phyloP scores from a whole-genome alignment of 2,329 filamentous ascomycete genomes.

The Talaromyces atroroseus region DNA sequence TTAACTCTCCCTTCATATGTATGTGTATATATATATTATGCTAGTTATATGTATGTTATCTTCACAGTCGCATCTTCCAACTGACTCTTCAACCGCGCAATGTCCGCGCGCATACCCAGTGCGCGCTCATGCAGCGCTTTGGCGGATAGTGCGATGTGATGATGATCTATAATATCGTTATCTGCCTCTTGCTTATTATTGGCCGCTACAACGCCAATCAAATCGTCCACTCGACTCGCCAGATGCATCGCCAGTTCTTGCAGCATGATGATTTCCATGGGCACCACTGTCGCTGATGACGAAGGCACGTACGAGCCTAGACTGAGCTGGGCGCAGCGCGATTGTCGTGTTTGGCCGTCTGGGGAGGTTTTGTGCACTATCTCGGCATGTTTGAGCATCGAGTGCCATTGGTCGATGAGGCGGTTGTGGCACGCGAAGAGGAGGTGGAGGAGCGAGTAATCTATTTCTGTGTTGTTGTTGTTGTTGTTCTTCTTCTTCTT shows the following conservation, averaged over 20 bases:
- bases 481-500: neutral
- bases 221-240: neutral
- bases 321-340: conserved; percentile 7
- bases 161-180: neutral
- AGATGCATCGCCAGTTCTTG: conserved; percentile 10
- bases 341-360: neutral
- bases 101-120: neutral
- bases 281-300: conserved; percentile 6
- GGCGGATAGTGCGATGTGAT: neutral
- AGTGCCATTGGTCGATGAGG: conserved; percentile 8
- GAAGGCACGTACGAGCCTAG: conserved; percentile 11
- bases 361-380: neutral
- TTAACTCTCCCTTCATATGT: no score
- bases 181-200: neutral
- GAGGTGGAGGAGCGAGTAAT: conserved; percentile 3
- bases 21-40: neutral
- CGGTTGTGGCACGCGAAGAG: conserved; percentile 10
- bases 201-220: neutral
- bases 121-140: conserved; percentile 3
- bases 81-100: neutral
- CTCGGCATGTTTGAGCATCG: conserved; percentile 3
- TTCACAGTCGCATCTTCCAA: neutral
- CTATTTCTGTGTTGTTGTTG: neutral
- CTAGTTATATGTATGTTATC: neutral
- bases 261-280: conserved; percentile 10